Base-by-base conservation (phyloP, 192 early-diverging fungal genomes). In the Phlyctochytrium bullatum region DNA sequence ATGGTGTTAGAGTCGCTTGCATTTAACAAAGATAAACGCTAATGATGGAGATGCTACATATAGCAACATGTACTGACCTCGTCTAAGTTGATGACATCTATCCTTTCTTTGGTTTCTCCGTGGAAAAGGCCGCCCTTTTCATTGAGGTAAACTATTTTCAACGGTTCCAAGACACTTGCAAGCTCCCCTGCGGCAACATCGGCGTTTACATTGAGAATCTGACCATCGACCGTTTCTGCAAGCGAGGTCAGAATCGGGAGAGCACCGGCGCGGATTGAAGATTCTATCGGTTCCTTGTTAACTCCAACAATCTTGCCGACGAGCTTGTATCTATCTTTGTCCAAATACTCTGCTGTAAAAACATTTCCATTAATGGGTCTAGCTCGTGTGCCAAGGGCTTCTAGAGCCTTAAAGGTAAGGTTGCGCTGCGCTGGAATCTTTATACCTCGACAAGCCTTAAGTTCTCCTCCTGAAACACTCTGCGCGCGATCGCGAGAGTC, bases 191-290 rank as follows among this genome's bases (percentile, higher is more conserved):
- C 96, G 27, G 96, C 97, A 40, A 97, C 91, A 77, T 99, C 97
- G 40, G 97, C 97, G 79, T 99, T 99, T 59, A 98, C 95, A 59
- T 99, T 99, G 65, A 99, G 82, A 63, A 97, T 94, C 76, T 99
- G 97, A 62, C 97, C 95, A 35, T 87, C 83, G 34, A 92, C 92
- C 1, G 96, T 97, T 76, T 97, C 95, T 3, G 96, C 96, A 59
- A 99, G 85, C 60, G 90, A 92, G 20, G 95, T 98, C 61, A 99
- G 80, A 69, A 99, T 98, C 17, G 97, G 95, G 60, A 98, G 80
- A 27, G 93, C 92, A 10, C 96, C 96, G 35, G 96, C 93, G 52
- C 90, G 90, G 60, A 99, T 94, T 25, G 89, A 89, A 35, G 92
- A 90, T 75, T 98, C 95, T 34, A 99, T 92, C 30, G 92, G 86